These are phyloP conservation scores for Xylaria nigripes DNA, from an alignment of 495 filamentous ascomycete species.

Conservation along the genomic window DNA sequence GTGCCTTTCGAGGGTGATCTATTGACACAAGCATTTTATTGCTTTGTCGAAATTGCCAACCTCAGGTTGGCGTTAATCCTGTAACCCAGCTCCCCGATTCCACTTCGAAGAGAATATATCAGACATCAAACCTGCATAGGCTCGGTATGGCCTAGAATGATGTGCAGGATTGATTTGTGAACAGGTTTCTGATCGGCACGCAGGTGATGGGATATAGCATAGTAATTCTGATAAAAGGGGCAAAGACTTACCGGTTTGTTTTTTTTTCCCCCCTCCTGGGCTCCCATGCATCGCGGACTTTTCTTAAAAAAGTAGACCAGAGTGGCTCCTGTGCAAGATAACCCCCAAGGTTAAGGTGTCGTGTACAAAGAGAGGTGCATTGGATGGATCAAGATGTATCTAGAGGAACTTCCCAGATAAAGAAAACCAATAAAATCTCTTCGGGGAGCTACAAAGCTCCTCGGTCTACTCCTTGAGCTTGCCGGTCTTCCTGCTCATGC, in stretches of 20 bases:
- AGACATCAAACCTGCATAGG: background rate
- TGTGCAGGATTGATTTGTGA: background rate
- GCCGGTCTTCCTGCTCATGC: background rate
- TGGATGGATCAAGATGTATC: slow-evolving; percentile 14
- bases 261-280: background rate
- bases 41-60: background rate
- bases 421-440: slow-evolving; percentile 20
- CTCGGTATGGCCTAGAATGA: background rate
- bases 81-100: background rate
- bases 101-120: background rate
- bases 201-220: background rate
- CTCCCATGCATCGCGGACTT: background rate
- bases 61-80: background rate
- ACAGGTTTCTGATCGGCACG: background rate
- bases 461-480: background rate
- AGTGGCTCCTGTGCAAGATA: background rate
- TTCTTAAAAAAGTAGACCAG: background rate
- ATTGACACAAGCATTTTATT: slow-evolving; percentile 14
- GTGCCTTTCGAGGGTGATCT: slow-evolving; percentile 12
- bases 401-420: slow-evolving; percentile 20
- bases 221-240: background rate
- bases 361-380: background rate
- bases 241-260: background rate
- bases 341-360: background rate
- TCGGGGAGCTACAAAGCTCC: slow-evolving; percentile 17